Conservation (phyloP, 2,329 filamentous ascomycete genomes). For the Aschersonia sp. region DNA sequence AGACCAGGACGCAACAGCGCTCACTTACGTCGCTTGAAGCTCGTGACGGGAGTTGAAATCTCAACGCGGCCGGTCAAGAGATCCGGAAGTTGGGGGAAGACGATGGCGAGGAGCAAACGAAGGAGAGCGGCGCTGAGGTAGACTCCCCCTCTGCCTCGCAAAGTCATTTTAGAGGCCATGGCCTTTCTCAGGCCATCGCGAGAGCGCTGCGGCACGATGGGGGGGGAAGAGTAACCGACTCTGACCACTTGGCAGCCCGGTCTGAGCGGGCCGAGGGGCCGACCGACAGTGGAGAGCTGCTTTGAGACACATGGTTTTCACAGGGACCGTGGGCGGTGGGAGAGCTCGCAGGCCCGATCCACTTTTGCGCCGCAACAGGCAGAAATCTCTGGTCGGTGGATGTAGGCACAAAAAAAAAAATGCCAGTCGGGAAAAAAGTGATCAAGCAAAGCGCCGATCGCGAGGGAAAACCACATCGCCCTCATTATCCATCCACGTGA, state of each 20-base stretch:
- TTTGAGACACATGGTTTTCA: too few relatives aligned
- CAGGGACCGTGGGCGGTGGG: too few relatives aligned
- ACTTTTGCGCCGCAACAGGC: too few relatives aligned
- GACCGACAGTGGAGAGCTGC: neutral
- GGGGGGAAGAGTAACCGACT: neutral
- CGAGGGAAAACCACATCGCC: neutral
- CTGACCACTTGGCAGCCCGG: slow-evolving; percentile 17
- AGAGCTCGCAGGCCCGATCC: too few relatives aligned
- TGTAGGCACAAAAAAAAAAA: too few relatives aligned
- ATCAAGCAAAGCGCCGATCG: neutral
- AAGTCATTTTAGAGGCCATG: slow-evolving; percentile 19
- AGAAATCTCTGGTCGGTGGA: too few relatives aligned
- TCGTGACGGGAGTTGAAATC: slow-evolving; percentile 91
- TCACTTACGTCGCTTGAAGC: slow-evolving; percentile 83
- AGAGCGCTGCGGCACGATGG: neutral
- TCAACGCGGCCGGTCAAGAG: slow-evolving; percentile 84
- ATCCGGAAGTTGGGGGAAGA: slow-evolving; percentile 73
- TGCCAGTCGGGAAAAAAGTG: neutral
- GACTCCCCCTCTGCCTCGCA: slow-evolving; percentile 35
- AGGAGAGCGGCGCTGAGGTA: slow-evolving; percentile 65
- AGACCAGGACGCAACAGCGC: neutral
- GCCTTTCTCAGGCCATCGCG: slow-evolving; percentile 5
- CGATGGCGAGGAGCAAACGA: slow-evolving; percentile 63
- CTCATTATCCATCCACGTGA: neutral
- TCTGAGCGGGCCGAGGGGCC: slow-evolving; percentile 5